These are phyloP conservation scores for Cicer pinnatifidum DNA, from an alignment of 306 rosid species.

Conservation along the genomic window DNA sequence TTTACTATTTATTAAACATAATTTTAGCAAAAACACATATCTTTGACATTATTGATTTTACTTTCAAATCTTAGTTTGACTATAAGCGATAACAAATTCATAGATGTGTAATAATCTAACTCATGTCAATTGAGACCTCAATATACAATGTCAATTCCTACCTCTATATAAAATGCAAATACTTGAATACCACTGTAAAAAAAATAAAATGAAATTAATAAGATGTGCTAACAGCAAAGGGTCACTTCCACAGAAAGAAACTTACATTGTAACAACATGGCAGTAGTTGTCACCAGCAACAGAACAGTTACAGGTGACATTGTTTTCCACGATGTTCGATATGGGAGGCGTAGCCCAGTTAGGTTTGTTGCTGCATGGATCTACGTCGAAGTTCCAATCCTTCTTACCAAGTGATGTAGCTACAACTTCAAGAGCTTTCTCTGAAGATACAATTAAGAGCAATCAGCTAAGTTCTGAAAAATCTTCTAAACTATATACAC, in stretches of 20 bases:
- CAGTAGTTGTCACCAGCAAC: conserved; percentile 25
- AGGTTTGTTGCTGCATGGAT: conserved; percentile 58
- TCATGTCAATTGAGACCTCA: not conserved
- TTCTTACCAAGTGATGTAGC: conserved; percentile 52
- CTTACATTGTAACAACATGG: conserved; percentile 40
- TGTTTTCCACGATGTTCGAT: not conserved
- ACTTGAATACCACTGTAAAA: conserved; percentile 9
- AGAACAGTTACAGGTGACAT: conserved; percentile 36
- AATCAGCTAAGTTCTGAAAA: not conserved
- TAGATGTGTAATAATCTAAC: not conserved
- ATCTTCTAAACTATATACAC: not conserved
- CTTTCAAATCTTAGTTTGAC: not conserved
- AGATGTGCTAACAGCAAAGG: not conserved
- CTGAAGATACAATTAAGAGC: conserved; percentile 39
- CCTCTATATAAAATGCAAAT: not conserved
- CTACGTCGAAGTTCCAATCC: conserved; percentile 52
- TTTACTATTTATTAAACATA: not conserved
- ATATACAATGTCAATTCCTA: not conserved
- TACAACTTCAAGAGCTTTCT: conserved; percentile 48
- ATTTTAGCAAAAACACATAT: not conserved
- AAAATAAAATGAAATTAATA: not conserved
- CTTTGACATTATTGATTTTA: not conserved
- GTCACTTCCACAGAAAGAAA: not conserved
- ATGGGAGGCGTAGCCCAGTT: conserved; percentile 18
- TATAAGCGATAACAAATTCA: not conserved